A percentile compares a stretch with the other conserved stretches of the same genome.
phyloP scores from a whole-genome alignment of 1,139 yeast species.

The Komagataea norvegica region DNA sequence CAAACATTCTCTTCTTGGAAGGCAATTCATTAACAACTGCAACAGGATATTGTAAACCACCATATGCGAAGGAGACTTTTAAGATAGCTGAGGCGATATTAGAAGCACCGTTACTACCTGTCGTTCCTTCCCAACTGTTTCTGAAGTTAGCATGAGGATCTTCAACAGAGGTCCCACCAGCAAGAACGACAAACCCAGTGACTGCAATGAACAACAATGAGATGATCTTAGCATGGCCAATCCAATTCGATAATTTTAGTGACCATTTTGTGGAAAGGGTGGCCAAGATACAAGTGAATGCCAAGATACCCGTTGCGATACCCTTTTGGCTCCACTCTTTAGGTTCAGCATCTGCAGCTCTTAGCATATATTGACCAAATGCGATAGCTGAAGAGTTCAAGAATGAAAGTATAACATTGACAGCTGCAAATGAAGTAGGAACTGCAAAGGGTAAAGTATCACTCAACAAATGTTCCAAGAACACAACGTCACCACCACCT shows the following conservation, averaged over 20 bases:
- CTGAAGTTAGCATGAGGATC: conserved; percentile 34
- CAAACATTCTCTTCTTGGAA: conserved; percentile 7
- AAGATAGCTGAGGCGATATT: conserved; percentile 38
- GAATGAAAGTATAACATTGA: conserved; percentile 37
- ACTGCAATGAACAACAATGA: conserved; percentile 36
- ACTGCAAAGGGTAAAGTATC: conserved; percentile 35
- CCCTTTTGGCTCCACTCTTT: conserved; percentile 41
- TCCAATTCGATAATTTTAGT: conserved; percentile 33
- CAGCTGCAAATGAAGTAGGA: conserved; percentile 41
- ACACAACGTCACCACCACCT: conserved; percentile 42
- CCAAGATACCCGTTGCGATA: conserved; percentile 37
- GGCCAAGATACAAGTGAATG: conserved; percentile 31
- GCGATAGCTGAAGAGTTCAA: conserved; percentile 41
- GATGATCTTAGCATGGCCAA: conserved; percentile 39
- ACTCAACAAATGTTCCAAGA: conserved; percentile 41
- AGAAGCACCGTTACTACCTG: conserved; percentile 35
- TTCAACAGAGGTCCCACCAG: conserved; percentile 35
- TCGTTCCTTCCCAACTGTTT: conserved; percentile 39
- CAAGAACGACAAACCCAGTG: conserved; percentile 38
- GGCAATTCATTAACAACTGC: conserved; percentile 36
- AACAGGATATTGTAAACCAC: conserved; percentile 39
- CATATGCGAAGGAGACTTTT: conserved; percentile 40
- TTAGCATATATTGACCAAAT: conserved; percentile 37
- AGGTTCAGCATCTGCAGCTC: conserved; percentile 34
- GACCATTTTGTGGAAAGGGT: conserved; percentile 33